phyloP scores from a whole-genome alignment of 441 rosid genomes.

The Syzygium malaccense region DNA sequence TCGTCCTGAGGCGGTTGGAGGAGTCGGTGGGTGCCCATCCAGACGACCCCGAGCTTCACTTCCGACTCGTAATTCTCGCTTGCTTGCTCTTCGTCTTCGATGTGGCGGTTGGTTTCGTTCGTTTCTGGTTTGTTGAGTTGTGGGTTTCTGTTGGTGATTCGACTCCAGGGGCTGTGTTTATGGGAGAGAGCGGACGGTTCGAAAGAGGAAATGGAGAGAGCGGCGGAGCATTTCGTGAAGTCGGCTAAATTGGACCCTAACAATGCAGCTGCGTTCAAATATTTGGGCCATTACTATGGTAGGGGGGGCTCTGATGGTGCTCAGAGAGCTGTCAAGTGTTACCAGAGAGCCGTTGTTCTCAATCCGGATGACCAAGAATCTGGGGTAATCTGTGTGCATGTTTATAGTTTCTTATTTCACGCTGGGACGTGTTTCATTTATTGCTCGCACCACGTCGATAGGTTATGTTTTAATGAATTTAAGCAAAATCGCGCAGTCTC shows the following conservation, averaged over 20 bases:
- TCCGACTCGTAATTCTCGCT: slow-evolving; percentile 38
- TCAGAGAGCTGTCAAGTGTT: slow-evolving; percentile 85
- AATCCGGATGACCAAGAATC: slow-evolving; percentile 59
- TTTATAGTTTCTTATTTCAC: background rate
- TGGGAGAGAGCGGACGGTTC: slow-evolving; percentile 48
- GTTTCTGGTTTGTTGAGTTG: background rate
- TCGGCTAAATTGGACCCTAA: slow-evolving; percentile 66
- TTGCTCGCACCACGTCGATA: background rate
- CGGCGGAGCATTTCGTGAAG: slow-evolving; percentile 67
- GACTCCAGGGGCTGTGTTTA: slow-evolving; percentile 55
- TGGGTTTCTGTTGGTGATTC: background rate
- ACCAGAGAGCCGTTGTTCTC: slow-evolving; percentile 68
- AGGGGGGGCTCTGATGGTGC: slow-evolving; percentile 24
- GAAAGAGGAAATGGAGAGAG: slow-evolving; percentile 32
- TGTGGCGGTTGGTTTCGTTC: background rate
- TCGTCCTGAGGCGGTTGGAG: slow-evolving; percentile 28
- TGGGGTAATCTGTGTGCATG: slow-evolving; percentile 24
- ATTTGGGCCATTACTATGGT: slow-evolving; percentile 74
- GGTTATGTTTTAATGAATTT: background rate
- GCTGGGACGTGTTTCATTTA: background rate
- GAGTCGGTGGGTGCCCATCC: slow-evolving; percentile 56
- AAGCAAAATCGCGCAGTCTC: background rate
- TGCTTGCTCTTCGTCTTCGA: background rate
- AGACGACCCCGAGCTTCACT: slow-evolving; percentile 56
- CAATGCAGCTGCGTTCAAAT: slow-evolving; percentile 59